A percentile compares a stretch with the other conserved stretches of the same genome.
Conservation (phyloP, 306 rosid genomes). For the Datisca glomerata region DNA sequence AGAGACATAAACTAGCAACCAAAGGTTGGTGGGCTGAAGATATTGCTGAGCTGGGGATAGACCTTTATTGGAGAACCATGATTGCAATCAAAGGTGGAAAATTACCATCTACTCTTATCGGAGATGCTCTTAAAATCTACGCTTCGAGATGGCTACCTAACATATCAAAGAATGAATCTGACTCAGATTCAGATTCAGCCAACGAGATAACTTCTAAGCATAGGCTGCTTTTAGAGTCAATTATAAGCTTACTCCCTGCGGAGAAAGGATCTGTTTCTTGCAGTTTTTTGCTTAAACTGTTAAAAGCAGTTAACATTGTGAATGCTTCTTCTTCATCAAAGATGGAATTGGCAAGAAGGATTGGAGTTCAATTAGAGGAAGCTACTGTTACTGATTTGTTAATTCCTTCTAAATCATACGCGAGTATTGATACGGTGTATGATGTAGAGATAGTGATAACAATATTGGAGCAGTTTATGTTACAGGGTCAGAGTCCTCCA, state of each 20-base stretch:
- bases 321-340: slow-evolving; percentile 72
- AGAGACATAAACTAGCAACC: slow-evolving; percentile 35
- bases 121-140: slow-evolving; percentile 82
- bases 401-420: slow-evolving; percentile 50
- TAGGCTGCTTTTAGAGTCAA: slow-evolving; percentile 67
- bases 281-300: slow-evolving; percentile 68
- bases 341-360: slow-evolving; percentile 71
- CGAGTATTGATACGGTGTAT: slow-evolving; percentile 27
- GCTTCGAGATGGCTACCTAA: slow-evolving; percentile 79
- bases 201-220: slow-evolving; percentile 56
- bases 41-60: slow-evolving; percentile 82
- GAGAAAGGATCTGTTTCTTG: slow-evolving; percentile 88
- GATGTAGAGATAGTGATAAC: slow-evolving; percentile 73
- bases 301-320: slow-evolving; percentile 83
- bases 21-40: slow-evolving; percentile 99
- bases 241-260: slow-evolving; percentile 76
- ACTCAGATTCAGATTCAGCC: slow-evolving; percentile 41
- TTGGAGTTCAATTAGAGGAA: slow-evolving; percentile 78
- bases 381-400: slow-evolving; percentile 66
- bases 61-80: slow-evolving; percentile 90
- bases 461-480: slow-evolving; percentile 65
- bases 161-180: slow-evolving; percentile 33
- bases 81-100: slow-evolving; percentile 68
- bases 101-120: slow-evolving; percentile 53
- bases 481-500: slow-evolving; percentile 52